Base-by-base conservation (phyloP, 371 early-diverging fungal genomes). In the Mucor lusitanicus region DNA sequence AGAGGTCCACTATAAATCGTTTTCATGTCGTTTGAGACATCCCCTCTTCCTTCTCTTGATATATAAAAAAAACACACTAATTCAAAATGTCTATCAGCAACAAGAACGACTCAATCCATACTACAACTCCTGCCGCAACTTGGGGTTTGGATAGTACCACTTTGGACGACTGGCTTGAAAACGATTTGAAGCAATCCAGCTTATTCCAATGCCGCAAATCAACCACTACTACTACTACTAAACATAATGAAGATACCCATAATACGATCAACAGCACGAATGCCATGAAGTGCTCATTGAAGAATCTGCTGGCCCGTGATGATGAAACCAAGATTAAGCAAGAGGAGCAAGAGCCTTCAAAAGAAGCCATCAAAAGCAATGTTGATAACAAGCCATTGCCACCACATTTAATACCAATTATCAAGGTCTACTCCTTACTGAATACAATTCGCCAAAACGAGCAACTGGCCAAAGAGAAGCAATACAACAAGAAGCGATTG, bases 191-290 rank as follows among this genome's bases (percentile, higher is more conserved):
- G 9, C 69, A 73, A 39, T 69, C 73, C 27, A 72, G 68, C 59
- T 48, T 75, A 23, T 46, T 78, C 12, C 28, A 61, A 21, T 37
- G 53, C 27, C 53, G 53, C 53, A 32, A 58, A 19, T 37, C n/a
- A 58, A 17, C 28, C 30, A 25, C 57, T 44, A 15, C 15, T 19
- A 67, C 96, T 97, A 90, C 97, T 98, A 55, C 94, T 94, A 42
- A 42, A 42, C 3, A 42, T 42, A 44, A 44, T 17, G 1, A 44
- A 7, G 25, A 53, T 53, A 53, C 53, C 53, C 23, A 27, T 23
- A 13, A 53, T 27, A 27, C 19, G 7, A 53, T 11, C 0, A n/a
- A 44, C 84, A 54, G 25, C 5, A 48, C 19, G 0, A 19, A 23
- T 25, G 19, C n/a, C 1, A 66, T 23, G 6, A 61, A 57, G 62